phyloP scores from a whole-genome alignment of 805 yeast species.

The Maudiozyma bulderi region DNA sequence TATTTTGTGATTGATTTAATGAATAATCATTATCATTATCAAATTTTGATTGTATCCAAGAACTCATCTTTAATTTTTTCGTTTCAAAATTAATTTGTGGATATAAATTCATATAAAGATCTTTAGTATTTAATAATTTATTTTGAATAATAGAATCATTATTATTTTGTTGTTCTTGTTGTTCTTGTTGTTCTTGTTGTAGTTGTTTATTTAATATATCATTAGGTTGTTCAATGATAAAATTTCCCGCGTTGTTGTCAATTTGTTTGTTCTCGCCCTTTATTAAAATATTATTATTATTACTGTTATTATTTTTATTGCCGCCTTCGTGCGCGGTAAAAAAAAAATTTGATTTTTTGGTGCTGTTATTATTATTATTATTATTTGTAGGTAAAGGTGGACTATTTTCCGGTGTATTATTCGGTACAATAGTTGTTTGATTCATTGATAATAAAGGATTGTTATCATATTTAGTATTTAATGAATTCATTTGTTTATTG shows the following conservation, averaged over 20 bases:
- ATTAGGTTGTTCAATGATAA: neutral
- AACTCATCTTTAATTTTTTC: conserved; percentile 12
- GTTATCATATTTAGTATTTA: conserved; percentile 12
- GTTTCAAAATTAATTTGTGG: conserved; percentile 15
- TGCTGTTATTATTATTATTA: neutral
- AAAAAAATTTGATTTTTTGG: neutral
- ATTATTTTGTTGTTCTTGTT: neutral
- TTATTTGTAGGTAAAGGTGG: conserved; percentile 3
- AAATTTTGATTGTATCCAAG: conserved; percentile 19
- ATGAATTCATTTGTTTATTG: conserved; percentile 6
- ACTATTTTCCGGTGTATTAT: conserved; percentile 23
- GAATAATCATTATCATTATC: conserved; percentile 19
- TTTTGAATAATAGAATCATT: neutral
- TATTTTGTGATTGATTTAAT: conserved; percentile 6
- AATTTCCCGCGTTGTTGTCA: neutral
- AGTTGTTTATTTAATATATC: conserved; percentile 1
- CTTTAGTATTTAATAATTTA: no score
- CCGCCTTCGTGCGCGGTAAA: neutral
- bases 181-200: neutral
- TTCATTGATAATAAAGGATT: conserved; percentile 12
- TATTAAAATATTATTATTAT: neutral
- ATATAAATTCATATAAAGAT: neutral
- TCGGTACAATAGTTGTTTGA: conserved; percentile 19
- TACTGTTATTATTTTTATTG: neutral
- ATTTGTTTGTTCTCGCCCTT: neutral